These are phyloP conservation scores for Sphenostylis stenocarpa DNA, from an alignment of 306 rosid species.

Conservation along the genomic window DNA sequence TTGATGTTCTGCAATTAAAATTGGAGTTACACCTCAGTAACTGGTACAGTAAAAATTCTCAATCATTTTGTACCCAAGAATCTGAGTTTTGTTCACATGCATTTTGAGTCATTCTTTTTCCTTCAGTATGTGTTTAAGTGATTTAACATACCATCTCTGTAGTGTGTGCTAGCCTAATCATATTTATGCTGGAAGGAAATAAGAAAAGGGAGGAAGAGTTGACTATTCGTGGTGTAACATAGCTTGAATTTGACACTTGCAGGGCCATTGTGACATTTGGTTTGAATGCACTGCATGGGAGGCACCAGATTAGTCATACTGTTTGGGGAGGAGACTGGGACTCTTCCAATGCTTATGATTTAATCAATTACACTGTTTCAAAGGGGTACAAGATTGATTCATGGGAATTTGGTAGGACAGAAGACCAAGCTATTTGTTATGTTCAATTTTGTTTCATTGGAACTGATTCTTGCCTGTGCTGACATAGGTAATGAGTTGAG, in stretches of 20 bases:
- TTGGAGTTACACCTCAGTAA: not conserved
- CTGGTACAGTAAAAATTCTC: not conserved
- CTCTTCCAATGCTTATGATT: conserved; percentile 58
- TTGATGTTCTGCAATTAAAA: not conserved
- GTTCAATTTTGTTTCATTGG: conserved; percentile 22
- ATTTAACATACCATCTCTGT: conserved; percentile 4
- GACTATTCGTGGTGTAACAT: not conserved
- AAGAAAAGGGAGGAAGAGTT: not conserved
- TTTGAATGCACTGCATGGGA: conserved; percentile 89
- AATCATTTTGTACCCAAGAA: not conserved
- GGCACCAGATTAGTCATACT: conserved; percentile 44
- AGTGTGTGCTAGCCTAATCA: not conserved
- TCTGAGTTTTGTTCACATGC: conserved; percentile 8
- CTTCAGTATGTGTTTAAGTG: not conserved
- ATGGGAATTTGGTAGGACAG: conserved; percentile 88
- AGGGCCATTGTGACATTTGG: conserved; percentile 83
- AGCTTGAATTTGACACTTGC: conserved; percentile 37
- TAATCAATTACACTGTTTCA: conserved; percentile 70
- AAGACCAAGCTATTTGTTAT: conserved; percentile 24
- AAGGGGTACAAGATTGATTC: conserved; percentile 78
- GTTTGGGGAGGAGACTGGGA: conserved; percentile 95
- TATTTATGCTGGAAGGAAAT: not conserved
- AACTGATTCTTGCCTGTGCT: conserved; percentile 31
- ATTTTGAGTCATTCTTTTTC: not conserved
- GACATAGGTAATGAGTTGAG: conserved; percentile 84